Percentiles rank a stretch among this genome's conserved stretches.
Evolutionary conservation across 2,329 filamentous ascomycete species (phyloP).

Genomic region (Lecanoromycetidae sp.): DNA sequence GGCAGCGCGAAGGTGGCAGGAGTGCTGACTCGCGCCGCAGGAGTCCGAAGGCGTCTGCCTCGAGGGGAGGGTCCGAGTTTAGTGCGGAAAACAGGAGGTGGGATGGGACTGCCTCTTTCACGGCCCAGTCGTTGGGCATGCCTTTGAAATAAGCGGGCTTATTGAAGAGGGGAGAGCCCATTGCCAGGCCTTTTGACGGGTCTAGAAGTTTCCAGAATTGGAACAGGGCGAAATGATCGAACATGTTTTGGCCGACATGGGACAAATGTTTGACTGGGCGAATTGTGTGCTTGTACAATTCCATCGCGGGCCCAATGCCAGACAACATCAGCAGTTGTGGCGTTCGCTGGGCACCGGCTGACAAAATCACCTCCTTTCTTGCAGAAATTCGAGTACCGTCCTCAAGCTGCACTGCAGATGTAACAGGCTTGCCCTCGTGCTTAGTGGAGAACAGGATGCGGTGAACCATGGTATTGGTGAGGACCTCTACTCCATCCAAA

Average conservation of each 20-base stretch:
- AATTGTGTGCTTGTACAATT: conserved; percentile 25
- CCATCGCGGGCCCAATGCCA: conserved; percentile 24
- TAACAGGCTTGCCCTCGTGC: background rate
- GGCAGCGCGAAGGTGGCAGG: background rate
- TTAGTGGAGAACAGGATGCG: background rate
- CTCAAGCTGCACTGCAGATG: background rate
- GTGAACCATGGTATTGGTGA: conserved; percentile 1
- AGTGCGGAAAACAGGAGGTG: too few relatives aligned
- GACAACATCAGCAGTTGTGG: conserved; percentile 28
- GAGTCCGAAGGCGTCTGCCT: background rate
- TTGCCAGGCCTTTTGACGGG: conserved; percentile 16
- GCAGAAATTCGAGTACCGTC: conserved; percentile 20
- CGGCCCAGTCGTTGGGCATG: conserved; percentile 14
- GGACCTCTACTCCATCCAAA: background rate
- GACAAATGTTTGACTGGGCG: conserved; percentile 14
- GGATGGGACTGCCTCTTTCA: background rate
- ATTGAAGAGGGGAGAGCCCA: conserved; percentile 14
- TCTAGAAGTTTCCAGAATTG: conserved; percentile 18
- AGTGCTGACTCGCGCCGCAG: background rate
- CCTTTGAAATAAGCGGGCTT: conserved; percentile 16
- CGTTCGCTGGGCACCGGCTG: conserved; percentile 32
- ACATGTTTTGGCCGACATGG: conserved; percentile 10
- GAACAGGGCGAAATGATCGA: conserved; percentile 11
- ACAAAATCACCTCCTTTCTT: conserved; percentile 34
- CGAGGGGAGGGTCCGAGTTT: background rate